Percentiles rank a stretch among this genome's conserved stretches.
Conservation (phyloP, 2,329 filamentous ascomycete species). For the Dothidotthia symphoricarpi region DNA sequence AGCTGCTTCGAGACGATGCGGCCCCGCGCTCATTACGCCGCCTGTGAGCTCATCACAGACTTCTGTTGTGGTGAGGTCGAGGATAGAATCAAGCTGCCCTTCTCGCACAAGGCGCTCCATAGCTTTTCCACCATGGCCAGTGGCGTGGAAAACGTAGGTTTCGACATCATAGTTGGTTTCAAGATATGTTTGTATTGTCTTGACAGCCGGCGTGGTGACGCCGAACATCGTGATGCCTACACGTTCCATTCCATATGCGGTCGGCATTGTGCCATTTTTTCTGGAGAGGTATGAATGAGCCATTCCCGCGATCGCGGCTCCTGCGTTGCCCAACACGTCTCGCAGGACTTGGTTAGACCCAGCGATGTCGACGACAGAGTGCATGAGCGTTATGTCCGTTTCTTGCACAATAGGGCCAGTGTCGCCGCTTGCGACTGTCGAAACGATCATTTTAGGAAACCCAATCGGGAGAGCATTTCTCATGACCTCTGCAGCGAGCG, state of each 20-base stretch:
- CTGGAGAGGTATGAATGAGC: slow-evolving; percentile 46
- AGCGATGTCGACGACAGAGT: slow-evolving; percentile 68
- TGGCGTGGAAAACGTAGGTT: slow-evolving; percentile 67
- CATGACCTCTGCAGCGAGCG: slow-evolving; percentile 62
- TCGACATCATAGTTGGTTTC: slow-evolving; percentile 47
- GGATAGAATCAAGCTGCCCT: slow-evolving; percentile 60
- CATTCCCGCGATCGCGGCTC: slow-evolving; percentile 60
- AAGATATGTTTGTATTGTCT: slow-evolving; percentile 54
- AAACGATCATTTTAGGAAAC: slow-evolving; percentile 68
- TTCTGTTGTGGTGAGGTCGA: slow-evolving; percentile 72
- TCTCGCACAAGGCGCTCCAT: slow-evolving; percentile 65
- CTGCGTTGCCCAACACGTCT: slow-evolving; percentile 62
- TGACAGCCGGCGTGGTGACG: slow-evolving; percentile 66
- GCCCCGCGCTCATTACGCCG: slow-evolving; percentile 62
- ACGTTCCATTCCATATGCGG: slow-evolving; percentile 41
- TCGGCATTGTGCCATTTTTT: neutral
- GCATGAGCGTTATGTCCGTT: slow-evolving; percentile 68
- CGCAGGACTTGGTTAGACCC: slow-evolving; percentile 62
- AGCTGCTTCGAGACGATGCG: slow-evolving; percentile 57
- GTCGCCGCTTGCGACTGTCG: slow-evolving; percentile 67
- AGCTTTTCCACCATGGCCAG: slow-evolving; percentile 64
- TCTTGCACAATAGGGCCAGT: slow-evolving; percentile 64
- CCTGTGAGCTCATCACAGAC: slow-evolving; percentile 61
- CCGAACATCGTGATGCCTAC: slow-evolving; percentile 73
- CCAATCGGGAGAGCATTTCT: slow-evolving; percentile 60